Percentiles rank a stretch among this genome's conserved stretches.
These are phyloP conservation scores for Pichia exigua DNA, from an alignment of 805 yeast genomes.

Conservation along the genomic window DNA sequence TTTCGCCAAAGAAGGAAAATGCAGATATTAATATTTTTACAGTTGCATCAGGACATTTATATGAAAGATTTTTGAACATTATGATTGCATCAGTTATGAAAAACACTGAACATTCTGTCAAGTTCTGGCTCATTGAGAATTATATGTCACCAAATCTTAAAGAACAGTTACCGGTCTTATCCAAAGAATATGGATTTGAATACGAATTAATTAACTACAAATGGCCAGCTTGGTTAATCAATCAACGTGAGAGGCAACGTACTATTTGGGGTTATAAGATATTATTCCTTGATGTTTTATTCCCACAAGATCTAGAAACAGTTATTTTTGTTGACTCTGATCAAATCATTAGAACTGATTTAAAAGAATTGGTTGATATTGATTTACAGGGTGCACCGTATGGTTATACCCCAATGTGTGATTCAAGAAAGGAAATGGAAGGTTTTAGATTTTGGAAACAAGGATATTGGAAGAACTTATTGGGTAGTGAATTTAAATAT, in stretches of 20 bases:
- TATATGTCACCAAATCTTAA: constrained; percentile 68
- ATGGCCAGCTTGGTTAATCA: constrained; percentile 89
- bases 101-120: constrained; percentile 56
- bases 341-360: constrained; percentile 69
- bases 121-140: constrained; percentile 83
- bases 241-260: constrained; percentile 71
- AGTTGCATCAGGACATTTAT: constrained; percentile 74
- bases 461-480: constrained; percentile 75
- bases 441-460: constrained; percentile 88
- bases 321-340: constrained; percentile 85
- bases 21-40: constrained; percentile 75
- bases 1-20: constrained; percentile 19
- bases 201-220: constrained; percentile 76
- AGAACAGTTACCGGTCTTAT: constrained; percentile 48
- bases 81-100: constrained; percentile 73
- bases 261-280: constrained; percentile 86
- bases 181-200: constrained; percentile 52
- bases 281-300: constrained; percentile 75
- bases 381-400: constrained; percentile 80
- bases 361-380: constrained; percentile 56
- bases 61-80: constrained; percentile 66
- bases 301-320: constrained; percentile 68
- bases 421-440: constrained; percentile 69
- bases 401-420: constrained; percentile 84
- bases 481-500: constrained; percentile 53